phyloP scores from a whole-genome alignment of 352 stramenopile species.

The Pythium vanterpoolii region DNA sequence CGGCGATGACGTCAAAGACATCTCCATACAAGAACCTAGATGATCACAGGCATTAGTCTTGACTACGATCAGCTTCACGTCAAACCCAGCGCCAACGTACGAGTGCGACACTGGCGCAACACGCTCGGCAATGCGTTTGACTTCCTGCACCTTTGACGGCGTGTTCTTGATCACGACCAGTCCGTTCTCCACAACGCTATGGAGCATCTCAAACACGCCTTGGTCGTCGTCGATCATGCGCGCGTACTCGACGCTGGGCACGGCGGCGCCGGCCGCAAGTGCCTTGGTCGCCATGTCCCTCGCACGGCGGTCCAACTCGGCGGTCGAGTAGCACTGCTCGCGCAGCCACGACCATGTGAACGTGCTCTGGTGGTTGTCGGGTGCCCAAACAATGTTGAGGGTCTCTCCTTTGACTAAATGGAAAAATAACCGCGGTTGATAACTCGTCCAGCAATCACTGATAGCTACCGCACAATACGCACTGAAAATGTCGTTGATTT shows the following conservation, averaged over 20 bases:
- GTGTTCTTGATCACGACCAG: constrained; percentile 76
- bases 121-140: constrained; percentile 74
- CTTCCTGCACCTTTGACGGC: constrained; percentile 42
- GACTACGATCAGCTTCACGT: neutral
- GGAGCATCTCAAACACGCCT: constrained; percentile 63
- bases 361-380: constrained; percentile 59
- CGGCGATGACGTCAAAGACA: constrained; percentile 80
- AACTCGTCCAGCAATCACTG: neutral
- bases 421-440: neutral
- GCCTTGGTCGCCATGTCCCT: constrained; percentile 44
- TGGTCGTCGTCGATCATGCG: constrained; percentile 69
- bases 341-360: constrained; percentile 70
- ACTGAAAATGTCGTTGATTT: constrained; percentile 79
- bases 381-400: constrained; percentile 64
- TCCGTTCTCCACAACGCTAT: constrained; percentile 65
- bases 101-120: constrained; percentile 80
- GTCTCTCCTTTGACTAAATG: constrained; percentile 61
- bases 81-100: constrained; percentile 26
- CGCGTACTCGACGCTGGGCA: constrained; percentile 57
- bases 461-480: constrained; percentile 1
- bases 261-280: constrained; percentile 39
- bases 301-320: constrained; percentile 43
- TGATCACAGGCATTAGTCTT: neutral
- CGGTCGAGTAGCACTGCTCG: constrained; percentile 75
- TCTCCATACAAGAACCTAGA: constrained; percentile 81